Evolutionary conservation across 768 basidiomycete species (phyloP).

Genomic region (Coprinellus micaceus): DNA sequence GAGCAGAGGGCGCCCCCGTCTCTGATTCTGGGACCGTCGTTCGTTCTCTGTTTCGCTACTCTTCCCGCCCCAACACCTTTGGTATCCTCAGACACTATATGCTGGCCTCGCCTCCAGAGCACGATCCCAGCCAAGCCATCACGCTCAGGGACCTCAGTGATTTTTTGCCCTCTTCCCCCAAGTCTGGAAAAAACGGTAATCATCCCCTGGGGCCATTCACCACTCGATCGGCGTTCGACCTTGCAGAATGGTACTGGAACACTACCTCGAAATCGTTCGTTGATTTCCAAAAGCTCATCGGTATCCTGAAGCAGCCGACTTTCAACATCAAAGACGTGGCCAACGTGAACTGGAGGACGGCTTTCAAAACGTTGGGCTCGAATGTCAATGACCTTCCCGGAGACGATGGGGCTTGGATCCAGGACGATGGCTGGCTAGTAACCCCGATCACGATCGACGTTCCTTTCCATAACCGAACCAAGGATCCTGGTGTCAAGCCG

Average conservation of each 20-base stretch:
- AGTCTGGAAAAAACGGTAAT: no score
- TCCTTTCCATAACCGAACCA: neutral
- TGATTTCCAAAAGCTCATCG: neutral
- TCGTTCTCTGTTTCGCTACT: neutral
- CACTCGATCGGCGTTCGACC: neutral
- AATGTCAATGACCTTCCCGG: neutral
- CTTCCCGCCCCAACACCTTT: neutral
- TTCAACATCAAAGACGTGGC: neutral
- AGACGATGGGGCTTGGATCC: neutral
- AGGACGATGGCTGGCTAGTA: neutral
- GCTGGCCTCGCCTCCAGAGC: neutral
- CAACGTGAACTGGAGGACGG: neutral
- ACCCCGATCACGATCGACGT: neutral
- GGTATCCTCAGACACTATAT: neutral
- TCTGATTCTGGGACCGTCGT: neutral
- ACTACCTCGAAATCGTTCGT: neutral
- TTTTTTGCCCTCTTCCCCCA: no score
- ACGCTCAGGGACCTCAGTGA: neutral
- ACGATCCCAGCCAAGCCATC: neutral
- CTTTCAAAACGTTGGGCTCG: neutral
- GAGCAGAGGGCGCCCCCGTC: no score
- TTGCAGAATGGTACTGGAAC: neutral
- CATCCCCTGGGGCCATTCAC: neutral
- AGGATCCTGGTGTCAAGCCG: neutral
- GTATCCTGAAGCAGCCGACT: neutral